Evolutionary conservation across 495 filamentous ascomycete genomes (phyloP).

Genomic region (Daldinia concentrica): DNA sequence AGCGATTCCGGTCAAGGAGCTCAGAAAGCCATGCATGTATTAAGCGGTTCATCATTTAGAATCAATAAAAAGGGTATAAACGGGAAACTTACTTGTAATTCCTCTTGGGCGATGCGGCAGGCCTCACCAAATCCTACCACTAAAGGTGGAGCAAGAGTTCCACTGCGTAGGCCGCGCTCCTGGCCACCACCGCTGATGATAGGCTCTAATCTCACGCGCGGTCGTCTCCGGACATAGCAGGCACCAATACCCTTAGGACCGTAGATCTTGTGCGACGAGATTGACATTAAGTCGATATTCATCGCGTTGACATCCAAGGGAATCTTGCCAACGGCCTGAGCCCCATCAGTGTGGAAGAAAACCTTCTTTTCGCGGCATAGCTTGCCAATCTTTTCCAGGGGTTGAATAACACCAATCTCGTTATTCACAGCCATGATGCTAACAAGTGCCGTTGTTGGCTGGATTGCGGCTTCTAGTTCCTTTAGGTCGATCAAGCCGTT

Average conservation of each 20-base stretch:
- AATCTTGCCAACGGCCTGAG: slow-evolving; percentile 97
- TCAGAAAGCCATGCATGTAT: slow-evolving; percentile 74
- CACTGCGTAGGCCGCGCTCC: slow-evolving; percentile 91
- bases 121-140: slow-evolving; percentile 96
- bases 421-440: slow-evolving; percentile 99
- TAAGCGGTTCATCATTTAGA: slow-evolving; percentile 71
- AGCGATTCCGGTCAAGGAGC: slow-evolving; percentile 56
- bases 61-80: slow-evolving; percentile 9
- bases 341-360: slow-evolving; percentile 98
- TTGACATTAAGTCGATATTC: slow-evolving; percentile 98
- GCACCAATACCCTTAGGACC: slow-evolving; percentile 97
- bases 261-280: slow-evolving; percentile 99
- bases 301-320: slow-evolving; percentile 94
- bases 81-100: slow-evolving; percentile 77
- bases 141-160: slow-evolving; percentile 88
- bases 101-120: slow-evolving; percentile 87
- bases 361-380: slow-evolving; percentile 90
- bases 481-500: slow-evolving; percentile 87
- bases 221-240: slow-evolving; percentile 91
- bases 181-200: slow-evolving; percentile 97
- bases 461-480: slow-evolving; percentile 87
- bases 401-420: slow-evolving; percentile 98
- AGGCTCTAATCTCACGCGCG: slow-evolving; percentile 91
- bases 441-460: slow-evolving; percentile 89
- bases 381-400: slow-evolving; percentile 90